Evolutionary conservation across 139 green algal genomes (phyloP).

Genomic region (Eudorina sp.): DNA sequence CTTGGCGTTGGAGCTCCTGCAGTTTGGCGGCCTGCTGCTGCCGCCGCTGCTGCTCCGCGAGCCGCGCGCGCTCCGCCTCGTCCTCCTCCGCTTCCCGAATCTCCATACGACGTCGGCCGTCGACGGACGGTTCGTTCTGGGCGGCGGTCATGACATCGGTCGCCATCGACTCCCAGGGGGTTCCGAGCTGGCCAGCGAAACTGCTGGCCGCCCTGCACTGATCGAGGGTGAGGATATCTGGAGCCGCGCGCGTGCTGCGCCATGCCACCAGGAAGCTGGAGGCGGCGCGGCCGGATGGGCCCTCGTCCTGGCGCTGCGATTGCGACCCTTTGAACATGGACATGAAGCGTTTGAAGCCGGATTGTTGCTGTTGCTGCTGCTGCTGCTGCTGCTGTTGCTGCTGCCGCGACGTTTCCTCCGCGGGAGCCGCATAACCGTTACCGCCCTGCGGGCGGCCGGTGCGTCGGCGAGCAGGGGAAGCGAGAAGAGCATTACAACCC

Average conservation of each 20-base stretch:
- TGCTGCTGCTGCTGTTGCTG: background rate
- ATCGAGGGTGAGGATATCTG: background rate
- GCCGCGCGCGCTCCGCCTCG: background rate
- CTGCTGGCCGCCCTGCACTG: background rate
- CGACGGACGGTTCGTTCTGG: background rate
- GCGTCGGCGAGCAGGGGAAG: too few relatives aligned
- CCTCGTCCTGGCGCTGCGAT: background rate
- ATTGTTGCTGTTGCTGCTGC: background rate
- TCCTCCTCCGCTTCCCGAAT: background rate
- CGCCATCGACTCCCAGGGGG: background rate
- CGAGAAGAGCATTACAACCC: too few relatives aligned
- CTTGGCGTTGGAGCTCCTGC: background rate
- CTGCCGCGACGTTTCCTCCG: too few relatives aligned
- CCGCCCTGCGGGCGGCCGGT: too few relatives aligned
- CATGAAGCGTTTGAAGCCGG: background rate
- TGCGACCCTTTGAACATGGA: background rate
- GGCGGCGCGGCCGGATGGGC: background rate
- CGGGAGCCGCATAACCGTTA: too few relatives aligned
- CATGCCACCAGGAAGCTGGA: conserved; percentile 5
- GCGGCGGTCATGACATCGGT: background rate
- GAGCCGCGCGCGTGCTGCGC: background rate
- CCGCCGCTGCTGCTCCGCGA: background rate
- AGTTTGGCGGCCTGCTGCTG: background rate
- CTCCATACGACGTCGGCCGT: too few relatives aligned
- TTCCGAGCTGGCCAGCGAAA: background rate